Conservation (phyloP, 441 rosid species). For the Gossypium davidsonii region DNA sequence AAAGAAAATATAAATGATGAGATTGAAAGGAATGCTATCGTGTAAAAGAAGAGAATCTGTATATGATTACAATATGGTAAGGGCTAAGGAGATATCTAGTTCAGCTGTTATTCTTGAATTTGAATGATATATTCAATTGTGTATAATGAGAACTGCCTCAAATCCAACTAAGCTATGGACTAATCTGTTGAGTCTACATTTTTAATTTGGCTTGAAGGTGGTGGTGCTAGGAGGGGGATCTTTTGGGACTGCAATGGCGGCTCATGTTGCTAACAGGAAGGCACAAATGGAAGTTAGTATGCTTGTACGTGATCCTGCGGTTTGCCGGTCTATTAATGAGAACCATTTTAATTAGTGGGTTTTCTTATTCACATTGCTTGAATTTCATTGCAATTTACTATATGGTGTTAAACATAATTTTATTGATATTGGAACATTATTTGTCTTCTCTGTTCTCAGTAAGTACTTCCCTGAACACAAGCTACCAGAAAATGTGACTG, state of each 20-base stretch:
- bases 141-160: background rate
- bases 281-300: conserved; percentile 60
- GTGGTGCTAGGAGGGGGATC: conserved; percentile 97
- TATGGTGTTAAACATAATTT: background rate
- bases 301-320: conserved; percentile 69
- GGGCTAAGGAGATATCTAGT: background rate
- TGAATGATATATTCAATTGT: background rate
- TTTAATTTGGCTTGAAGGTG: conserved; percentile 36
- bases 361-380: background rate
- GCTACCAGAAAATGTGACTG: conserved; percentile 73
- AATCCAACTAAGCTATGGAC: background rate
- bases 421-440: background rate
- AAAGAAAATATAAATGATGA: background rate
- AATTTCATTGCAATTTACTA: background rate
- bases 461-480: conserved; percentile 77
- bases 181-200: background rate
- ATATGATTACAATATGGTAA: background rate
- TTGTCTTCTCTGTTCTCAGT: conserved; percentile 28
- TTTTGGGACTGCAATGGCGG: conserved; percentile 93
- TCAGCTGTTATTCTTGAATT: background rate
- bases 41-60: background rate
- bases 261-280: conserved; percentile 74
- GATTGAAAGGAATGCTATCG: background rate
- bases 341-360: conserved; percentile 51
- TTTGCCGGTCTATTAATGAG: conserved; percentile 65